Percentiles rank a stretch among this genome's conserved stretches.
Evolutionary conservation across 1,284 basidiomycete species (phyloP).

Genomic region (Sutorius eximius): DNA sequence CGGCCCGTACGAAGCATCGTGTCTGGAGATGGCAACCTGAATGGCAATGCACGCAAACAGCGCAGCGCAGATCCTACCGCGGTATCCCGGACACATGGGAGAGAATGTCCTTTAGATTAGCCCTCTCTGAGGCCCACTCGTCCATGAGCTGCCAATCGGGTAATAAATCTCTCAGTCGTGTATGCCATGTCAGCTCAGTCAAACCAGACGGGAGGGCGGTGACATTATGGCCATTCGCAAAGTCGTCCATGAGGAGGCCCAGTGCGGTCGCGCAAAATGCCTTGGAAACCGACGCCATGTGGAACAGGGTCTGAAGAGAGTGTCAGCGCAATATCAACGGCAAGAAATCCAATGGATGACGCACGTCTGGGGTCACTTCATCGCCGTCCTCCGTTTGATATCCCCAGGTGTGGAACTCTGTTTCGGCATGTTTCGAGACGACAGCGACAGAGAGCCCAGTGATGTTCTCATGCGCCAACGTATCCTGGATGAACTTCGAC

Average conservation of each 20-base stretch:
- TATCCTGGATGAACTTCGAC: constrained; percentile 19
- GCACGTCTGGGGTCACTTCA: constrained; percentile 20
- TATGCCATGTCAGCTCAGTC: constrained; percentile 36
- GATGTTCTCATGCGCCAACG: constrained; percentile 19
- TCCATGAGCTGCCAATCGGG: constrained; percentile 40
- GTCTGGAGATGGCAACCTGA: constrained; percentile 15
- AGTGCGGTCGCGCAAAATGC: constrained; percentile 41
- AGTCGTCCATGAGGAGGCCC: constrained; percentile 43
- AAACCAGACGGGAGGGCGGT: constrained; percentile 37
- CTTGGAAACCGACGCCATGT: constrained; percentile 40
- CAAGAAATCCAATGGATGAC: background rate
- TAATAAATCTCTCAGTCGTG: constrained; percentile 38
- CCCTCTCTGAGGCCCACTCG: constrained; percentile 35
- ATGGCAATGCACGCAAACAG: background rate
- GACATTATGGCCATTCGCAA: constrained; percentile 35
- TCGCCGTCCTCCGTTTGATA: constrained; percentile 24
- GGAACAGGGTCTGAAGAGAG: constrained; percentile 38
- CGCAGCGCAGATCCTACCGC: constrained; percentile 19
- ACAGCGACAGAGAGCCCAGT: constrained; percentile 23
- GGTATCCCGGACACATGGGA: constrained; percentile 42
- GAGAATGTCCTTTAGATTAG: constrained; percentile 39
- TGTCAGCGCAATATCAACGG: background rate
- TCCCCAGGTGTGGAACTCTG: constrained; percentile 29
- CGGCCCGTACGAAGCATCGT: constrained; percentile 37
- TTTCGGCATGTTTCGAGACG: constrained; percentile 15